Percentiles rank a stretch among this genome's conserved stretches.
phyloP scores from a whole-genome alignment of 306 rosid species.

The Myrica gale region DNA sequence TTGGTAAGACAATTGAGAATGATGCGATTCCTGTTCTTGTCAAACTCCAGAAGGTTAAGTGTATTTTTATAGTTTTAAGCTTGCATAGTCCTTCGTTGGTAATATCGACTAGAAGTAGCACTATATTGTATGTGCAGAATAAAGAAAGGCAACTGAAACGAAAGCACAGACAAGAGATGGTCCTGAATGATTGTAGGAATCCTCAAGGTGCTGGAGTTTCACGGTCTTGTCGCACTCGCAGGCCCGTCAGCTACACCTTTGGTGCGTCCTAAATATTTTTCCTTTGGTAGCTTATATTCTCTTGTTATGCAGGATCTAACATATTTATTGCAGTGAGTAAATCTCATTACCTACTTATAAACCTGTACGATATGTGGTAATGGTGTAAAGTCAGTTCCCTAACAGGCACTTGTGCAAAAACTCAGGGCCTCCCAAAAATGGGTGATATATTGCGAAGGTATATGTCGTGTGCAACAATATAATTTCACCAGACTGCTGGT shows the following conservation, averaged over 20 bases:
- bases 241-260: constrained; percentile 61
- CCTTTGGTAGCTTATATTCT: neutral
- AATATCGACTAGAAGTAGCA: constrained; percentile 2
- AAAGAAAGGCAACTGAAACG: constrained; percentile 50
- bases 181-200: constrained; percentile 34
- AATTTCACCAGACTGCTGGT: no score
- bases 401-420: no score
- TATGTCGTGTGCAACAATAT: no score
- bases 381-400: no score
- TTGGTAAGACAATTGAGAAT: constrained; percentile 51
- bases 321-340: no score
- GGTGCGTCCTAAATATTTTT: constrained; percentile 41
- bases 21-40: constrained; percentile 72
- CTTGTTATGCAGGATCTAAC: neutral
- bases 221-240: constrained; percentile 62
- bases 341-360: no score
- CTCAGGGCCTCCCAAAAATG: no score
- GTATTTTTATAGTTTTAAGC: constrained; percentile 15
- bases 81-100: constrained; percentile 5
- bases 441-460: no score
- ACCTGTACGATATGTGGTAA: no score
- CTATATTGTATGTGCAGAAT: constrained; percentile 46
- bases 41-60: constrained; percentile 56
- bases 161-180: constrained; percentile 53
- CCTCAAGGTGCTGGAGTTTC: constrained; percentile 41